Conservation (phyloP, 345 rosid species). For the Zanthoxylum bungeanum region DNA sequence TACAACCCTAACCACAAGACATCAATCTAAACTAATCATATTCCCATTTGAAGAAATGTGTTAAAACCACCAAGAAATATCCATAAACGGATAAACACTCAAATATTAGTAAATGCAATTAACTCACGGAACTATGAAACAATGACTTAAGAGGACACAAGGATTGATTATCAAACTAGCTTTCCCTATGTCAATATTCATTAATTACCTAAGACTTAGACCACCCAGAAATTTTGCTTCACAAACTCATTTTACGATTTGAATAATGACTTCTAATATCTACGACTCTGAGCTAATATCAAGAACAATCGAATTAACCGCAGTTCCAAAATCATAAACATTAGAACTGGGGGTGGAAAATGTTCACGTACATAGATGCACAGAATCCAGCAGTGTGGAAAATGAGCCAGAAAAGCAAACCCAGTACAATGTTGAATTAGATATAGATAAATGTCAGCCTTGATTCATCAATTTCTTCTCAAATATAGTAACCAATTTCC, state of each 20-base stretch:
- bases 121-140: background rate
- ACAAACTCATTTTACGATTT: background rate
- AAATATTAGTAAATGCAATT: background rate
- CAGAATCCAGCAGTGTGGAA: background rate
- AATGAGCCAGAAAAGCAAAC: background rate
- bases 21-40: background rate
- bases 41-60: background rate
- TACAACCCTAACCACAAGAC: background rate
- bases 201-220: background rate
- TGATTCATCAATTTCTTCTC: background rate
- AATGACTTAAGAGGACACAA: background rate
- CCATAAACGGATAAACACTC: background rate
- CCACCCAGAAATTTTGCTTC: background rate
- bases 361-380: background rate
- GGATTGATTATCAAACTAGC: background rate
- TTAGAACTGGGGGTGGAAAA: background rate
- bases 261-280: background rate
- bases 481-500: background rate
- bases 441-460: background rate
- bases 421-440: background rate
- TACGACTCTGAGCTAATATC: background rate
- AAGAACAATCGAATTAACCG: background rate
- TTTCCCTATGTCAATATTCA: background rate
- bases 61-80: background rate
- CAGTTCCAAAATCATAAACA: background rate